Evolutionary conservation across 1,284 basidiomycete species (phyloP), one percentile per base, ranked within the genome.

Genomic region (Boletus mariae): DNA sequence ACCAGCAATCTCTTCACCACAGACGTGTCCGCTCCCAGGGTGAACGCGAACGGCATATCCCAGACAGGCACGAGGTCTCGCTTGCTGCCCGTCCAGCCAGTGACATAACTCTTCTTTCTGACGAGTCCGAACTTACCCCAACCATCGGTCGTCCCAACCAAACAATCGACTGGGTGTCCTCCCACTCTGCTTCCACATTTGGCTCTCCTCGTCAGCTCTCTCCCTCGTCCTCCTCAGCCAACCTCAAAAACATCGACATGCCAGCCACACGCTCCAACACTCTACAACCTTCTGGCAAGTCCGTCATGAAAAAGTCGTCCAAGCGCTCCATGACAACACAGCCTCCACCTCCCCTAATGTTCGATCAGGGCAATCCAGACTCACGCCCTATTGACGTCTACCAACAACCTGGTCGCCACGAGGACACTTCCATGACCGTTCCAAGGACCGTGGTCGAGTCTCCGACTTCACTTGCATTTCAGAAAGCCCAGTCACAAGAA

Each of bases 391-490:
- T 49, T 46, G 64, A 58, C 49, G 28, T 55, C 42, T 52, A 47
- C 20, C 61, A 44, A 11, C 64, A 53, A 51, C 20, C 57, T 29
- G 52, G 59, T 23, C 61, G 57, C 50, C 61, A 54, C 51, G 61
- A 67, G 57, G 68, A 64, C 28, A 4, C 32, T 31, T 35, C 10
- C 5, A 20, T 43, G 5, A 40, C 51, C 15, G 2, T 17, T 7
- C 43, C 50, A 13, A 55, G 29, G 13, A 52, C 41, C 6, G 3
- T 83, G 46, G 72, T 79, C 43, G 80, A 83, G 54, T 80, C 80
- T 9, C 81, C 83, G 4, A 79, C 77, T 5, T 63, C 70, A 10
- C 52, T 71, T 11, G 23, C 37, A 4, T 20, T 45, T 26, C 58
- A 60, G n/a, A 57, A 59, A 58, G 48, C 57, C n/a, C 52, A 58